Evolutionary conservation across 371 early-diverging fungal genomes (phyloP).

Genomic region (Rhizopus sp.): DNA sequence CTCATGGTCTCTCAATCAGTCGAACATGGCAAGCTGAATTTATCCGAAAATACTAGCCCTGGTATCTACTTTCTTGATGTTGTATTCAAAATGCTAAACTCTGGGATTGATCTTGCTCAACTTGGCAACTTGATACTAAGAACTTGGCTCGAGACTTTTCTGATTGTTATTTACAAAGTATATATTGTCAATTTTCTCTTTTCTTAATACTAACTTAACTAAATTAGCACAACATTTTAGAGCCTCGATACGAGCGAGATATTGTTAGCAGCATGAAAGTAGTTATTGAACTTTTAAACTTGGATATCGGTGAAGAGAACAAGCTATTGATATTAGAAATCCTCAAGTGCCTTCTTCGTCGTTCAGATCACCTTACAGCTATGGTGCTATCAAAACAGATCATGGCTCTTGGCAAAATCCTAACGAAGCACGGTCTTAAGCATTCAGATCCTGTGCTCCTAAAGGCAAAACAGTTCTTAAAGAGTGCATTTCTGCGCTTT

Average conservation of each 20-base stretch:
- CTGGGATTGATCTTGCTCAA: slow-evolving; percentile 42
- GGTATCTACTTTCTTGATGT: slow-evolving; percentile 53
- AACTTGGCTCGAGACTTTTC: slow-evolving; percentile 57
- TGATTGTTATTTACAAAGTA: slow-evolving; percentile 65
- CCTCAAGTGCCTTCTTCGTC: slow-evolving; percentile 52
- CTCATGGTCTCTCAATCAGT: slow-evolving; percentile 36
- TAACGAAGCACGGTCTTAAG: slow-evolving; percentile 51
- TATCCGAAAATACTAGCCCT: slow-evolving; percentile 49
- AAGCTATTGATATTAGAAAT: slow-evolving; percentile 59
- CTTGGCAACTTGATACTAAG: slow-evolving; percentile 52
- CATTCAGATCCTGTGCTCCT: slow-evolving; percentile 54
- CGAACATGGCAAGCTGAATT: slow-evolving; percentile 34
- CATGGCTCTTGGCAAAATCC: slow-evolving; percentile 56
- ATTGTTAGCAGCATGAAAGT: slow-evolving; percentile 52
- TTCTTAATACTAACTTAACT: slow-evolving; percentile 3
- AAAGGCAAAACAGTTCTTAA: slow-evolving; percentile 59
- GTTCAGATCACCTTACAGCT: slow-evolving; percentile 63
- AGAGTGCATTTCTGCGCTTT: slow-evolving; percentile 60
- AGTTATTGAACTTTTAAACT: slow-evolving; percentile 43
- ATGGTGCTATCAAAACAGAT: slow-evolving; percentile 64
- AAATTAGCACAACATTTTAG: slow-evolving; percentile 51
- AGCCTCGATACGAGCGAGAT: slow-evolving; percentile 38
- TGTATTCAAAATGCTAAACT: slow-evolving; percentile 49
- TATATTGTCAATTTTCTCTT: slow-evolving; percentile 4
- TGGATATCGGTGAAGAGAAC: slow-evolving; percentile 64